Conservation (phyloP, 495 filamentous ascomycete species). For the Penicillium canariense region DNA sequence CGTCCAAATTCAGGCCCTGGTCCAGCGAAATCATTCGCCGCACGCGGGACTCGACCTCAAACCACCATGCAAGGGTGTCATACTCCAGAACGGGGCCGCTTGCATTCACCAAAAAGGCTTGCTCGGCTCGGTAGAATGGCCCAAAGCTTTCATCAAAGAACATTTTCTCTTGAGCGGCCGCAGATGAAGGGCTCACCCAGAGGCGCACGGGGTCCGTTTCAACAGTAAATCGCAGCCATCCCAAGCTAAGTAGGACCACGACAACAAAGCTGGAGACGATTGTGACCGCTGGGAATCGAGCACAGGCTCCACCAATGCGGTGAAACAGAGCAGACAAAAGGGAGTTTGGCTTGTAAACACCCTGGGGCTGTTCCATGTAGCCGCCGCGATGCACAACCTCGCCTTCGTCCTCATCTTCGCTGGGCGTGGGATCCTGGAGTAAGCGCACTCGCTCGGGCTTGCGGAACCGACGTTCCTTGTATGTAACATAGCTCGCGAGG, state of each 20-base stretch:
- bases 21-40: slow-evolving; percentile 63
- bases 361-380: slow-evolving; percentile 64
- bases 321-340: slow-evolving; percentile 76
- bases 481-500: slow-evolving; percentile 70
- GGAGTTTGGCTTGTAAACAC: slow-evolving; percentile 74
- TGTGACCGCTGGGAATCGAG: slow-evolving; percentile 79
- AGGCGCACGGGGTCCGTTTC: slow-evolving; percentile 87
- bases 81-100: slow-evolving; percentile 79
- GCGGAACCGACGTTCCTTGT: slow-evolving; percentile 64
- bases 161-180: slow-evolving; percentile 85
- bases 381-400: slow-evolving; percentile 71
- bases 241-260: slow-evolving; percentile 73
- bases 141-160: slow-evolving; percentile 97
- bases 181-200: slow-evolving; percentile 92
- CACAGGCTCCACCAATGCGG: slow-evolving; percentile 76
- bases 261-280: slow-evolving; percentile 67
- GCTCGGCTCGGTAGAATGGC: slow-evolving; percentile 91
- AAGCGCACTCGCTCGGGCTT: slow-evolving; percentile 78
- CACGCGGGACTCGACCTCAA: slow-evolving; percentile 78
- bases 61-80: slow-evolving; percentile 90
- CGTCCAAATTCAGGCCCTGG: slow-evolving; percentile 63
- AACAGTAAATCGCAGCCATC: slow-evolving; percentile 81
- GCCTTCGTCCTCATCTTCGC: slow-evolving; percentile 83
- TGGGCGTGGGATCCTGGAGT: slow-evolving; percentile 77
- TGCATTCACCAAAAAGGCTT: slow-evolving; percentile 88